Conservation (phyloP, 192 early-diverging fungal species). For the Chytriomyces hyalinus region DNA sequence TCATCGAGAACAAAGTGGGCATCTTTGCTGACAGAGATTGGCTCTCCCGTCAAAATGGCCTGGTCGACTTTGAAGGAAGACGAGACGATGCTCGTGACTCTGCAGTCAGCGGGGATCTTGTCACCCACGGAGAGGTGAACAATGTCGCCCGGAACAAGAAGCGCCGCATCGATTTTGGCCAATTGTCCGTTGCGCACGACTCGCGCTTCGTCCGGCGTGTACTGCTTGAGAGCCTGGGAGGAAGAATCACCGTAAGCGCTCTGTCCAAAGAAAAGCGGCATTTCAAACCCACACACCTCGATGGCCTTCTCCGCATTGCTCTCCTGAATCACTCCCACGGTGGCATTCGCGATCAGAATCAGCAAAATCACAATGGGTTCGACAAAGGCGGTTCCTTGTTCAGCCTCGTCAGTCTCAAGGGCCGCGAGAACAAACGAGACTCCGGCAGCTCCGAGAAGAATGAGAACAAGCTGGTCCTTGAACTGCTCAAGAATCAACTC, state of each 20-base stretch:
- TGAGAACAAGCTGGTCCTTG: slow-evolving; percentile 97
- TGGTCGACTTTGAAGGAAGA: slow-evolving; percentile 94
- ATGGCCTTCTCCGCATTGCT: slow-evolving; percentile 96
- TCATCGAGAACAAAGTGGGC: slow-evolving; percentile 64
- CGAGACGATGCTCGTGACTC: slow-evolving; percentile 79
- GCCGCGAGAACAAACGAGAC: slow-evolving; percentile 93
- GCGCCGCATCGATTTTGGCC: slow-evolving; percentile 69
- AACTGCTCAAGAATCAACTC: slow-evolving; percentile 96
- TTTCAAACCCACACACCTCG: slow-evolving; percentile 61
- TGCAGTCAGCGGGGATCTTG: slow-evolving; percentile 96
- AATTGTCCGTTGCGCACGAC: slow-evolving; percentile 79
- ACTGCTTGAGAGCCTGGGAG: slow-evolving; percentile 85
- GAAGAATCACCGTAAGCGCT: too few species aligned
- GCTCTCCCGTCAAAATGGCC: slow-evolving; percentile 94
- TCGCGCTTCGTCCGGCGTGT: slow-evolving; percentile 94
- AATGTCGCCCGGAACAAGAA: slow-evolving; percentile 96
- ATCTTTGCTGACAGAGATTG: slow-evolving; percentile 88
- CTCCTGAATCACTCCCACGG: slow-evolving; percentile 96
- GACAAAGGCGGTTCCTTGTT: slow-evolving; percentile 78
- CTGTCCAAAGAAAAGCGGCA: background rate
- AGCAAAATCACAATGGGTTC: slow-evolving; percentile 98
- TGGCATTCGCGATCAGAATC: slow-evolving; percentile 97
- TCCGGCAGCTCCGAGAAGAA: slow-evolving; percentile 86
- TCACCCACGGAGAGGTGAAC: slow-evolving; percentile 90
- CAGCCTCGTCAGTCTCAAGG: slow-evolving; percentile 74